These are phyloP conservation scores for Hemileia vastatrix DNA, from an alignment of 1,284 basidiomycete species.

Conservation along the genomic window DNA sequence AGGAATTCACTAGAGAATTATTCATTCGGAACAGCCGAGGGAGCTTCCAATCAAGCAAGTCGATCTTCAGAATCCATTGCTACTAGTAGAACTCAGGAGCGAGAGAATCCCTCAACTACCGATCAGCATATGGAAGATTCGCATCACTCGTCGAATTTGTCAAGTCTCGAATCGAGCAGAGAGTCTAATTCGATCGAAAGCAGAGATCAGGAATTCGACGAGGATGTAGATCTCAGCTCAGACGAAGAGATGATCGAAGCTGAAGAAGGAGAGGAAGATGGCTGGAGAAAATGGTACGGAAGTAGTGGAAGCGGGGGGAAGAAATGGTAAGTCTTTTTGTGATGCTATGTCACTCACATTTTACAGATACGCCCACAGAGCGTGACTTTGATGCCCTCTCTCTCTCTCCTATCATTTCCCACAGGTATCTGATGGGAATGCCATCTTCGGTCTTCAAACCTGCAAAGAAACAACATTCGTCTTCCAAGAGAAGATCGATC, in stretches of 20 bases:
- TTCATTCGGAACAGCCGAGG: too few species aligned
- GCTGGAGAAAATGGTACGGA: constrained; percentile 27
- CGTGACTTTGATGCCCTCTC: background rate
- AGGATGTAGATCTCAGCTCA: background rate
- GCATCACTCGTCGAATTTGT: background rate
- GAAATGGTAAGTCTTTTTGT: constrained; percentile 27
- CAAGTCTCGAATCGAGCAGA: constrained; percentile 14
- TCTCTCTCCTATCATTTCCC: background rate
- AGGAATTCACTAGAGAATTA: too few species aligned
- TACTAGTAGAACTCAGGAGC: too few species aligned
- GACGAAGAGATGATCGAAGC: constrained; percentile 27
- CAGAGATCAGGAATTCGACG: constrained; percentile 2
- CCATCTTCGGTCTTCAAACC: constrained; percentile 35
- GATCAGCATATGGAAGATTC: background rate
- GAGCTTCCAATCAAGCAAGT: too few species aligned
- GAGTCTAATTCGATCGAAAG: background rate
- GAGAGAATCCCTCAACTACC: too few species aligned
- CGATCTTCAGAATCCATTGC: too few species aligned
- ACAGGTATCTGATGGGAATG: constrained; percentile 36
- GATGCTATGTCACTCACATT: background rate
- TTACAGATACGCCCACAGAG: background rate
- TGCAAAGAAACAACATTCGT: constrained; percentile 5
- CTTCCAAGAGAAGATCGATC: background rate
- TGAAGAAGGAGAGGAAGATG: constrained; percentile 26
- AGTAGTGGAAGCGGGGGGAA: constrained; percentile 17